Base-by-base conservation (phyloP, 2,329 filamentous ascomycete species). In the Venturia carpophila region DNA sequence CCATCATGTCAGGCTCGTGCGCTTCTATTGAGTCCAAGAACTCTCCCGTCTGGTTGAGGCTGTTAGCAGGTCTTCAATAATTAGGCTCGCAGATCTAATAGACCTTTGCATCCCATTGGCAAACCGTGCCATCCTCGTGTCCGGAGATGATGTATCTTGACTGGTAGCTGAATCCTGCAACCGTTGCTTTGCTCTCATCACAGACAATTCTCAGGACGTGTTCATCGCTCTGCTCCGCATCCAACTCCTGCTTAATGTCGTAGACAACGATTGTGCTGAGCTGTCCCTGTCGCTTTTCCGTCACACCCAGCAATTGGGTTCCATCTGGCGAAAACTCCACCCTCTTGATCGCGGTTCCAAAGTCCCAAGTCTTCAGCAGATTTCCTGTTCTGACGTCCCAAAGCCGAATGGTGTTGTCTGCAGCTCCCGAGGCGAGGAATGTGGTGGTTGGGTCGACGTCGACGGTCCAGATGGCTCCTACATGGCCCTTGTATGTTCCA, bases 381-480 rank as follows among this genome's bases (percentile, higher is more conserved):
- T 90, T 91, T 75, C 94, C 94, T 19, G 89, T 90, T 84, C 92
- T 90, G 76, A 97, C 84, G 76, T 99, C 92, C 94, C 94, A 99
- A 73, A 99, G 84, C 74, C 92, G 87, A 79, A 99, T 93, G 56
- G 93, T 97, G 84, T 97, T 97, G 82, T 99, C 94, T 78, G 94
- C 94, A 72, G 92, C 94, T 73, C 94, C 94, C 68, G 91, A 95
- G 74, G 93, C 94, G 75, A 97, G 88, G 75, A 99, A 86, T 73
- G 90, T 91, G 69, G 89, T 90, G 73, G 92, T 92, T 69, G 93
- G 92, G 80, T 96, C 91, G 74, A 96, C 89, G 76, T 99, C 94
- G 78, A 99, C 90, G 68, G 94, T 97, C 94, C 94, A 99, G 82
- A 99, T 90, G 73, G 94, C 93, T 80, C 94, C 94, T 78, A 95